Base-by-base conservation (phyloP, 148 eudicot genomes). In the Rheum nobile region DNA sequence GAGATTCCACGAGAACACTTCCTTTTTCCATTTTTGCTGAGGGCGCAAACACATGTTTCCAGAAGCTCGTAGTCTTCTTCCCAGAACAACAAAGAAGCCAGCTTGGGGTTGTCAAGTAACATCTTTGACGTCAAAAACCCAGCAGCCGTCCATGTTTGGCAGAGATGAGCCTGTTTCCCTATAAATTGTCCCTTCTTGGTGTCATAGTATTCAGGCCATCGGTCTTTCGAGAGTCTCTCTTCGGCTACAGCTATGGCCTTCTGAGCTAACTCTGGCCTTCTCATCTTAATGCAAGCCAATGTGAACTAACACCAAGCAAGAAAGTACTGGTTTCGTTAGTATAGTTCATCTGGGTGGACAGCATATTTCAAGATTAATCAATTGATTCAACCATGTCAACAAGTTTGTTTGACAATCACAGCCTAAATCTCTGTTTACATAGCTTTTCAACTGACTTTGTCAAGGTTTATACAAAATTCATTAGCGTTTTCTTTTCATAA, bases 131-230 rank as follows among this genome's bases (percentile, higher is more conserved):
- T 84, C 59, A 93, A 75, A 74, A 81, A 93, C 13, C 98, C 98
- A 32, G 98, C 92, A 59, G 88, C 77, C 7, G 98, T 93, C 98
- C 98, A 93, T 21, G 97, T 93, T 76, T 91, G 98, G 68, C 67
- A 75, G 65, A 89, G 91, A 21, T 94, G 87, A 46, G 98, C 85
- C 78, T 93, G 98, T 76, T 93, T 93, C 59, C 98, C 98, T 1
- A 91, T 71, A 67, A 91, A 91, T 75, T 88, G 83, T 22, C 91
- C 97, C 54, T 83, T 79, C 46, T 76, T 82, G 0, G 91, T 91
- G 75, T 93, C 95, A 72, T 93, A 93, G 61, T 93, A 89, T 85
- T 93, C 98, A 24, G 98, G 98, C 97, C 98, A 93, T 17, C 76
- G 76, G 76, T 93, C 98, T 17, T 29, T 72, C 3, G 88, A 78